Percentiles rank a stretch among this genome's conserved stretches.
Evolutionary conservation across 495 filamentous ascomycete genomes (phyloP).

Genomic region (Neurospora tetraspora): DNA sequence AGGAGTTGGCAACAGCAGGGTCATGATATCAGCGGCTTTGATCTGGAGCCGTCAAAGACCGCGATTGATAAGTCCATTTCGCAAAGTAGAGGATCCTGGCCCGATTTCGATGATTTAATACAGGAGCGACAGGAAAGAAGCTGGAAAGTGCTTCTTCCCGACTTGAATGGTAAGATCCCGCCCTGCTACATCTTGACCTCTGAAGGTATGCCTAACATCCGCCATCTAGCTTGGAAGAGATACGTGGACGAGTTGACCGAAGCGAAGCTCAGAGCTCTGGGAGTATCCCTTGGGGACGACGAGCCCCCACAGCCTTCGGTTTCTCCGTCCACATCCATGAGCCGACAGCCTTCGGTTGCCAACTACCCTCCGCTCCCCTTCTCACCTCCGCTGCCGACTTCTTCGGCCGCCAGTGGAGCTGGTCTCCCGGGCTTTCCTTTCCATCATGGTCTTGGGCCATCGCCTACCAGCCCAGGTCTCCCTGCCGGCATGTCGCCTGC

Average conservation of each 20-base stretch:
- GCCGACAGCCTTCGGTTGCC: constrained; percentile 47
- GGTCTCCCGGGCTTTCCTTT: constrained; percentile 50
- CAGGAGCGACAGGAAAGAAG: constrained; percentile 41
- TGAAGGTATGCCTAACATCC: constrained; percentile 11
- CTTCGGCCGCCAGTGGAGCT: constrained; percentile 53
- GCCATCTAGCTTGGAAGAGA: constrained; percentile 58
- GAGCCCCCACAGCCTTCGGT: constrained; percentile 48
- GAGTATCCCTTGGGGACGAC: constrained; percentile 67
- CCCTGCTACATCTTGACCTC: neutral
- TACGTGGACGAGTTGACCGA: constrained; percentile 77
- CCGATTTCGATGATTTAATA: constrained; percentile 49
- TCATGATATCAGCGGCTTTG: constrained; percentile 67
- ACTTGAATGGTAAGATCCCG: constrained; percentile 41
- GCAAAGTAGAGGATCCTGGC: constrained; percentile 66
- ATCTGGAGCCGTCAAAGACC: constrained; percentile 33
- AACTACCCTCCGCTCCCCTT: constrained; percentile 56
- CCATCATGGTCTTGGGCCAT: constrained; percentile 26
- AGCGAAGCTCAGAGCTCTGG: constrained; percentile 81
- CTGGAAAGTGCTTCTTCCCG: constrained; percentile 64
- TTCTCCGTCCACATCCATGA: constrained; percentile 42
- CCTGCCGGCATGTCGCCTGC: constrained; percentile 42
- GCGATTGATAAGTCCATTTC: constrained; percentile 7
- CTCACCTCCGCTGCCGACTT: constrained; percentile 62
- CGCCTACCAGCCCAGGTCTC: constrained; percentile 45
- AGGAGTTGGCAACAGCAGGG: constrained; percentile 63